Conservation (phyloP, 495 filamentous ascomycete species). For the Talaromyces thailandensis region DNA sequence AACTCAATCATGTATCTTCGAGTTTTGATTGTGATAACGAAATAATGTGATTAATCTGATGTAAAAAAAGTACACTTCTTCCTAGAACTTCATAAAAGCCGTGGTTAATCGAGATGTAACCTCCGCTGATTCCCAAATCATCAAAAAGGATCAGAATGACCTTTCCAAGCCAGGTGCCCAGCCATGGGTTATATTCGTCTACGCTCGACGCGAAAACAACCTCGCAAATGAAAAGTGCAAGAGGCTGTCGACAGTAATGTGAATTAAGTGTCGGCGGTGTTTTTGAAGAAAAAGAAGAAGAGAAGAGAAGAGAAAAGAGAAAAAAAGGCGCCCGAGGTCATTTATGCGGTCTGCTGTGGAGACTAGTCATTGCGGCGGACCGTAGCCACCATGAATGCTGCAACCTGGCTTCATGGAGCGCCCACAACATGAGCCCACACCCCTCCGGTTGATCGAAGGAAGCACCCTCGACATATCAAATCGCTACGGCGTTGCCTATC, state of each 20-base stretch:
- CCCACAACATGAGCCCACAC: conserved; percentile 8
- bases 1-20: not conserved
- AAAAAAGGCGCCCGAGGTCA: conserved; percentile 18
- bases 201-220: conserved; percentile 65
- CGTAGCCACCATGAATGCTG: conserved; percentile 29
- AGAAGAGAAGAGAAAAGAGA: conserved; percentile 13
- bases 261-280: conserved; percentile 40
- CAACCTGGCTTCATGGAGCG: conserved; percentile 38
- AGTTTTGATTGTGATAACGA: not conserved
- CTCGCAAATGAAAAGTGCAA: conserved; percentile 32
- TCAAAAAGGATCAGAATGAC: conserved; percentile 57
- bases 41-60: not conserved
- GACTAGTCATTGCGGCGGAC: conserved; percentile 22
- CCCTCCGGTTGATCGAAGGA: conserved; percentile 7
- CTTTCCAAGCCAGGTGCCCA: conserved; percentile 71
- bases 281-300: conserved; percentile 33
- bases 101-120: conserved; percentile 43
- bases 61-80: not conserved
- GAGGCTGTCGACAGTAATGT: conserved; percentile 56
- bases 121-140: conserved; percentile 72
- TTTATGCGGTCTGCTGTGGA: conserved; percentile 16
- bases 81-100: not conserved
- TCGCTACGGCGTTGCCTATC: conserved; percentile 11
- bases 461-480: conserved; percentile 1
- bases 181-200: conserved; percentile 59